Conservation (phyloP, 2,329 filamentous ascomycete species). For the Phialophora verrucosa region DNA sequence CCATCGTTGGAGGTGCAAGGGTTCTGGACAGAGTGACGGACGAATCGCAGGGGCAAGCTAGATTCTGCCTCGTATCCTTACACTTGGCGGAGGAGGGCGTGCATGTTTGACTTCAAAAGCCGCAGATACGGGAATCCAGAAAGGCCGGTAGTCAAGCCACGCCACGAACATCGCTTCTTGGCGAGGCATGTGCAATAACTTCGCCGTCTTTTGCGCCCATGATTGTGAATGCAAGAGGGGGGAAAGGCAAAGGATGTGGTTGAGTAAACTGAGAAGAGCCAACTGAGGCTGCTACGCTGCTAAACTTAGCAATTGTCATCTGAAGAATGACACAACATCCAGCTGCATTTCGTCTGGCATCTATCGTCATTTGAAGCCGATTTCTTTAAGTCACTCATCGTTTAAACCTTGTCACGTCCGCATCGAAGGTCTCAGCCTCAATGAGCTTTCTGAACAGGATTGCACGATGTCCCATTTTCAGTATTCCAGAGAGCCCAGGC, state of each 20-base stretch:
- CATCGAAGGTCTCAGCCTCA: background rate
- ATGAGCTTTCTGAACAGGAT: background rate
- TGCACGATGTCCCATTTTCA: background rate
- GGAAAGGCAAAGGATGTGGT: background rate
- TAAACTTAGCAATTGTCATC: background rate
- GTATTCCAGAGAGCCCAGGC: constrained; percentile 45
- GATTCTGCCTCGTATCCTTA: background rate
- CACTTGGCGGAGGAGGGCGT: background rate
- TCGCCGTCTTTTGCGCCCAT: background rate
- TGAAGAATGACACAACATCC: background rate
- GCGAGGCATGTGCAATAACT: background rate
- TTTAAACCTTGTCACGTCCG: background rate
- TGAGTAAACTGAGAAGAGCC: background rate
- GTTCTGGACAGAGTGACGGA: background rate
- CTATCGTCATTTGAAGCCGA: background rate
- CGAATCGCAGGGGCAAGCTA: background rate
- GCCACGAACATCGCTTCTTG: background rate
- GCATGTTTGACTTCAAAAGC: background rate
- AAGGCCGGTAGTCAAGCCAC: background rate
- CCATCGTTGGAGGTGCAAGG: background rate
- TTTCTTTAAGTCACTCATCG: background rate
- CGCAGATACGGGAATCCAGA: background rate
- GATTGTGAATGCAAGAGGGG: background rate
- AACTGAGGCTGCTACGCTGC: background rate
- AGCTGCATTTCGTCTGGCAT: too few relatives aligned